A percentile compares a stretch with the other conserved stretches of the same genome.
Conservation (phyloP, 164 flowering plant genomes). For the Hamamelis virginiana region DNA sequence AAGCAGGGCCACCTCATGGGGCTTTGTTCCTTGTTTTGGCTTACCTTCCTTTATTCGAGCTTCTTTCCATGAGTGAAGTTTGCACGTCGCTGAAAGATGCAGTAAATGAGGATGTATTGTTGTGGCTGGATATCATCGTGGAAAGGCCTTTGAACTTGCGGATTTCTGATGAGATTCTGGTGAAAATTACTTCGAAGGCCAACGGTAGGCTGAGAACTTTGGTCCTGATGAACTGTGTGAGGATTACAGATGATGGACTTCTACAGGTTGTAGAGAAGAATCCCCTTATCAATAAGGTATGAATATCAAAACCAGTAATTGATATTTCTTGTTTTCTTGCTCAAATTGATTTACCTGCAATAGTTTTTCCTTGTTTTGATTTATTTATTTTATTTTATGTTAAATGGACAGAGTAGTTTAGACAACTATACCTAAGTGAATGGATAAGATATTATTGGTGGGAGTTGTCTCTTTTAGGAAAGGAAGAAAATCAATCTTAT, state of each 20-base stretch:
- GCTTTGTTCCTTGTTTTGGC: conserved; percentile 56
- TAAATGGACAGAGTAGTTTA: no score
- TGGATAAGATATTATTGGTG: conserved; percentile 21
- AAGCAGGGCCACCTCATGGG: conserved; percentile 53
- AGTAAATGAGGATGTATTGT: conserved; percentile 42
- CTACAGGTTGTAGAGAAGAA: conserved; percentile 41
- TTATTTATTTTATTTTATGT: no score
- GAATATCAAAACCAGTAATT: neutral
- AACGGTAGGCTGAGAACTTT: conserved; percentile 54
- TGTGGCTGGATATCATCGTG: conserved; percentile 60
- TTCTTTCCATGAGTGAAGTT: conserved; percentile 47
- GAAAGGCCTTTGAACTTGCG: conserved; percentile 49
- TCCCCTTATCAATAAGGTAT: conserved; percentile 68
- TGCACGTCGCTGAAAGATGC: conserved; percentile 59
- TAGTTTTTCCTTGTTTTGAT: neutral
- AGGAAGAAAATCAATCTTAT: neutral
- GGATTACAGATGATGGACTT: conserved; percentile 69
- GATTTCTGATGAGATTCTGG: conserved; percentile 41
- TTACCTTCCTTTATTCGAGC: conserved; percentile 61
- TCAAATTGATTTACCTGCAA: no score
- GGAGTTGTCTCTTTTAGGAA: neutral
- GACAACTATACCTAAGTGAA: neutral
- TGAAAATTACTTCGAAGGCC: conserved; percentile 50
- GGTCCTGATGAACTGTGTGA: conserved; percentile 46
- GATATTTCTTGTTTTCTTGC: neutral